phyloP scores from a whole-genome alignment of 805 yeast genomes.

The Wickerhamiella allomyrinae region DNA sequence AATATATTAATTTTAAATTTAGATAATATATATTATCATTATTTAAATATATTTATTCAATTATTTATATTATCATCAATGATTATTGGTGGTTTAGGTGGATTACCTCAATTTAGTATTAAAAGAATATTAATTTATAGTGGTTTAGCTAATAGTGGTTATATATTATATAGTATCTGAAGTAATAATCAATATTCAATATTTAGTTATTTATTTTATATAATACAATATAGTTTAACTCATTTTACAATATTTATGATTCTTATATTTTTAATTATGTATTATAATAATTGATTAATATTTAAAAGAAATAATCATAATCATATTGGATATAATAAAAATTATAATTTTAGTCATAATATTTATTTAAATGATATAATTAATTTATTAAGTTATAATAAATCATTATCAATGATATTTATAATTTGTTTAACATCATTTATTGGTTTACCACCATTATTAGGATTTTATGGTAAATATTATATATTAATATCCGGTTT shows the following conservation, averaged over 20 bases:
- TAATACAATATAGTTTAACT: constrained; percentile 14
- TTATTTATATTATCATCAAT: neutral
- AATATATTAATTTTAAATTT: neutral
- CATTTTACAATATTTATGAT: constrained; percentile 13
- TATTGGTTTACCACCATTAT: constrained; percentile 16
- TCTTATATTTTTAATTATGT: constrained; percentile 11
- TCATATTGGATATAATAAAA: constrained; percentile 1
- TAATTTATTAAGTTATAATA: constrained; percentile 11
- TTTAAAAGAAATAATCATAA: constrained; percentile 4
- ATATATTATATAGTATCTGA: constrained; percentile 14
- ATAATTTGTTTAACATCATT: constrained; percentile 13
- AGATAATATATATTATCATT: neutral
- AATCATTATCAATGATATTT: constrained; percentile 10
- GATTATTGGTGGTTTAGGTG: constrained; percentile 1
- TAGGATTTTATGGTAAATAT: constrained; percentile 11
- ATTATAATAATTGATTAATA: constrained; percentile 6
- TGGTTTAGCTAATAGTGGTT: constrained; percentile 14
- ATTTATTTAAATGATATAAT: constrained; percentile 13
- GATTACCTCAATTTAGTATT: constrained; percentile 7
- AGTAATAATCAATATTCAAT: constrained; percentile 12
- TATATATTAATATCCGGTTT: constrained; percentile 14
- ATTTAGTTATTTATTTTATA: constrained; percentile 13
- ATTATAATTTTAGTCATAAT: constrained; percentile 6
- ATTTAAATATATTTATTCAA: neutral
- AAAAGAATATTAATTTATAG: constrained; percentile 14